A percentile compares a stretch with the other conserved stretches of the same genome.
phyloP scores from a whole-genome alignment of 805 yeast genomes.

The Wickerhamomyces chaumierensis region DNA sequence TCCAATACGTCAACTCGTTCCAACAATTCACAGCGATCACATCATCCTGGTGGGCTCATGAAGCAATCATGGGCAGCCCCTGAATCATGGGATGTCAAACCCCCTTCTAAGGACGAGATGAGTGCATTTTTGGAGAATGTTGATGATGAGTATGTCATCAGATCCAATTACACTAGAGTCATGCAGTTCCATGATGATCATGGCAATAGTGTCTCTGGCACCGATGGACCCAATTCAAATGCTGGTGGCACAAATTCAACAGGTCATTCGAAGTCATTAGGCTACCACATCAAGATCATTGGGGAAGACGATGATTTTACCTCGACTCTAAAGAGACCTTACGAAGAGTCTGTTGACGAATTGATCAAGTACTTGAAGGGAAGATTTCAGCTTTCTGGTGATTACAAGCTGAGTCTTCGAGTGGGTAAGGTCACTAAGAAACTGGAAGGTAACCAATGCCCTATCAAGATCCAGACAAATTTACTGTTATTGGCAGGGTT shows the following conservation, averaged over 20 bases:
- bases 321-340: constrained; percentile 65
- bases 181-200: constrained; percentile 18
- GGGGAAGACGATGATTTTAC: constrained; percentile 79
- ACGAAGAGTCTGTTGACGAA: constrained; percentile 69
- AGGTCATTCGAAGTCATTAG: too few species aligned
- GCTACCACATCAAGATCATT: constrained; percentile 58
- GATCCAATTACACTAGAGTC: constrained; percentile 24
- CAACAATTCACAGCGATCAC: neutral
- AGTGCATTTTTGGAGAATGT: constrained; percentile 16
- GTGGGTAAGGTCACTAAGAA: constrained; percentile 71
- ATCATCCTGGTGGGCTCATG: constrained; percentile 1
- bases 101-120: constrained; percentile 11
- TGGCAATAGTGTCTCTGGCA: too few species aligned
- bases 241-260: too few species aligned
- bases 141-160: constrained; percentile 24
- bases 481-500: constrained; percentile 70
- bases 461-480: constrained; percentile 67
- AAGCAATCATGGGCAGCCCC: constrained; percentile 40
- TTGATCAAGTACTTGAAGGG: constrained; percentile 60
- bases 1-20: too few species aligned
- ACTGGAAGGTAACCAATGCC: constrained; percentile 60
- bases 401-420: constrained; percentile 63
- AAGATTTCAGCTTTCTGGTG: constrained; percentile 64
- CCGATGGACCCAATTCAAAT: too few species aligned
- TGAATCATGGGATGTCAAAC: constrained; percentile 50